phyloP scores from a whole-genome alignment of 176 grass and related monocot genomes.

The Microstegium vimineum region DNA sequence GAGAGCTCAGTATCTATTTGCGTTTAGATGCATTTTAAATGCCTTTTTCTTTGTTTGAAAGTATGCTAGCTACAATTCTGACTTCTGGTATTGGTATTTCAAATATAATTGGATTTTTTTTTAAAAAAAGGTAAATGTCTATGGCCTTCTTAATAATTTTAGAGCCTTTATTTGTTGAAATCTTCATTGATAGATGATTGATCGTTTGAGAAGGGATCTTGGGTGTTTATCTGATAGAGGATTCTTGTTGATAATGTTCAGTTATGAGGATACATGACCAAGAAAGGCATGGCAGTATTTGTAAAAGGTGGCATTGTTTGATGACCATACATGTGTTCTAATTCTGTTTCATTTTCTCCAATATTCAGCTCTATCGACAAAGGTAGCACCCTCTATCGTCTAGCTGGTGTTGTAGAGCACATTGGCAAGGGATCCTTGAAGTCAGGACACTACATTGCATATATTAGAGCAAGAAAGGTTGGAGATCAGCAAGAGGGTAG shows the following conservation, averaged over 20 bases:
- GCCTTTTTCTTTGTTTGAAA: not conserved
- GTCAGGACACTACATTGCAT: conserved; percentile 45
- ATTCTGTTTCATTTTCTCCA: not conserved
- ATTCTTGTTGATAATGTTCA: conserved; percentile 3
- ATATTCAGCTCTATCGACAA: conserved; percentile 29
- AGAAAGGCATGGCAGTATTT: conserved; percentile 10
- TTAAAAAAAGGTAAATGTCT: not conserved
- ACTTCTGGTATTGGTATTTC: not conserved
- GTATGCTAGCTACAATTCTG: not conserved
- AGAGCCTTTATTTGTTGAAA: conserved; percentile 9
- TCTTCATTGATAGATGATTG: not conserved
- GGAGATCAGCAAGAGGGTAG: not conserved
- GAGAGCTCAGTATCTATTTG: not conserved
- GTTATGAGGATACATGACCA: not conserved
- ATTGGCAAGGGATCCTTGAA: conserved; percentile 11
- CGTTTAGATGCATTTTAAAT: not conserved
- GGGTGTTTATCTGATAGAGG: not conserved
- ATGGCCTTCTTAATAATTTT: not conserved
- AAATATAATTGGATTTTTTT: not conserved
- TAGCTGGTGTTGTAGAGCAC: too few species aligned
- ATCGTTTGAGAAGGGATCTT: not conserved
- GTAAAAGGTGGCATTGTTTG: not conserved
- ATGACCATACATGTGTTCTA: not conserved
- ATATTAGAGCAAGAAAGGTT: conserved; percentile 33
- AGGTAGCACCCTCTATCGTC: too few species aligned